phyloP scores from a whole-genome alignment of 768 basidiomycete species.

The Lactarius trivialis region DNA sequence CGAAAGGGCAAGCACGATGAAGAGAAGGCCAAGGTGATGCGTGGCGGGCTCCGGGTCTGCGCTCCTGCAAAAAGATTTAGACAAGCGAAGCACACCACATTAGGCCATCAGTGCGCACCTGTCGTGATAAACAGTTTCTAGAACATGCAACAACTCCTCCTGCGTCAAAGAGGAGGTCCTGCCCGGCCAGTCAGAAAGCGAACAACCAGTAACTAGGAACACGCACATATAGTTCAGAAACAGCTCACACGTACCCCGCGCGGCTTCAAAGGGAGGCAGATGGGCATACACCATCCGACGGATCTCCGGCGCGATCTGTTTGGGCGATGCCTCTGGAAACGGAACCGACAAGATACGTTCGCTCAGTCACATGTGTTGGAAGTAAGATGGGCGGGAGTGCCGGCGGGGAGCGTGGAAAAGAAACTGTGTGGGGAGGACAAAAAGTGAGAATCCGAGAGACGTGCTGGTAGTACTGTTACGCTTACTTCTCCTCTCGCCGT shows the following conservation, averaged over 20 bases:
- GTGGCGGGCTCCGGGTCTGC: constrained; percentile 35
- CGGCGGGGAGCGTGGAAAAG: not conserved
- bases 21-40: constrained; percentile 58
- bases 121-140: constrained; percentile 48
- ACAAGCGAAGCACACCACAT: not conserved
- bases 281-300: constrained; percentile 39
- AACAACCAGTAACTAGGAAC: not conserved
- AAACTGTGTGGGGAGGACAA: constrained; percentile 2
- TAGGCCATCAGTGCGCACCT: constrained; percentile 30
- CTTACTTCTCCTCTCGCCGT: constrained; percentile 65
- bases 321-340: constrained; percentile 20
- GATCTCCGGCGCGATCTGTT: constrained; percentile 25
- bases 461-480: too few relatives aligned
- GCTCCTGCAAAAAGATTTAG: constrained; percentile 28
- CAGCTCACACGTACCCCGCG: constrained; percentile 52
- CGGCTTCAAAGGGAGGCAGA: constrained; percentile 54
- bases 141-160: constrained; percentile 49
- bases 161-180: constrained; percentile 53
- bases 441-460: not conserved
- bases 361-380: constrained; percentile 16
- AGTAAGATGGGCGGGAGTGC: constrained; percentile 6
- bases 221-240: constrained; percentile 58
- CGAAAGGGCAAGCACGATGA: constrained; percentile 59
- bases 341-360: constrained; percentile 19
- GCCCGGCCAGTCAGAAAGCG: not conserved